Evolutionary conservation across 2,329 filamentous ascomycete species (phyloP).

Genomic region (Nothophoma quercina): DNA sequence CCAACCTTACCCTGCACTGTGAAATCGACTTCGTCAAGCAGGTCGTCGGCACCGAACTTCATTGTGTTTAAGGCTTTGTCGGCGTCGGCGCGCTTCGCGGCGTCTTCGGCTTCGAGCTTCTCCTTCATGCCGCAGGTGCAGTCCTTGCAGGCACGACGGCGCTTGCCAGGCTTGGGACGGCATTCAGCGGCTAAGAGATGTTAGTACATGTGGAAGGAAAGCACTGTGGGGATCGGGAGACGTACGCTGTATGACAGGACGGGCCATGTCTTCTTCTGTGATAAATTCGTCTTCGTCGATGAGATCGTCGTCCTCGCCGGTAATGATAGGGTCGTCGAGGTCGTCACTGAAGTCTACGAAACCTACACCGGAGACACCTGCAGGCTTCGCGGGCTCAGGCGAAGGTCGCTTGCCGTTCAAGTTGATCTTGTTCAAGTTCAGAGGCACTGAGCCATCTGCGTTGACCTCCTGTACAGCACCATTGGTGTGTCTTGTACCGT

Average conservation of each 20-base stretch:
- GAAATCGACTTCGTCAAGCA: conserved; percentile 87
- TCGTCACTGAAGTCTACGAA: conserved; percentile 71
- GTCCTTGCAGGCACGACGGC: conserved; percentile 94
- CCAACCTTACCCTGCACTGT: conserved; percentile 97
- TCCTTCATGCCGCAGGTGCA: conserved; percentile 94
- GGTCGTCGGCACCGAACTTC: conserved; percentile 77
- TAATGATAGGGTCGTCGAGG: conserved; percentile 61
- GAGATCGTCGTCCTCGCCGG: conserved; percentile 76
- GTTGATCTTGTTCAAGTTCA: conserved; percentile 38
- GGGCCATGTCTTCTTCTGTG: conserved; percentile 81
- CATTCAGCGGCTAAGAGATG: conserved; percentile 75
- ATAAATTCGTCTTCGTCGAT: conserved; percentile 92
- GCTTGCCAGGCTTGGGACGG: conserved; percentile 84
- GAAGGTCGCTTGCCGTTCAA: conserved; percentile 54
- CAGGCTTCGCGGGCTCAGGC: conserved; percentile 46
- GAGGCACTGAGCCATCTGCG: conserved; percentile 48
- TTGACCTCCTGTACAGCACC: conserved; percentile 32
- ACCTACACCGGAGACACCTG: conserved; percentile 44
- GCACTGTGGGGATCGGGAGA: conserved; percentile 35
- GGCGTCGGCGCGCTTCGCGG: conserved; percentile 68
- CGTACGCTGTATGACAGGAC: conserved; percentile 82
- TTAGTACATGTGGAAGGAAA: conserved; percentile 9
- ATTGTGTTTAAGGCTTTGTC: conserved; percentile 71
- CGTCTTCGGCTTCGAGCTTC: conserved; percentile 85
- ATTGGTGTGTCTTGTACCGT: conserved; percentile 27